Evolutionary conservation across 2,329 filamentous ascomycete species (phyloP).

Genomic region (Penicillium decumbens): DNA sequence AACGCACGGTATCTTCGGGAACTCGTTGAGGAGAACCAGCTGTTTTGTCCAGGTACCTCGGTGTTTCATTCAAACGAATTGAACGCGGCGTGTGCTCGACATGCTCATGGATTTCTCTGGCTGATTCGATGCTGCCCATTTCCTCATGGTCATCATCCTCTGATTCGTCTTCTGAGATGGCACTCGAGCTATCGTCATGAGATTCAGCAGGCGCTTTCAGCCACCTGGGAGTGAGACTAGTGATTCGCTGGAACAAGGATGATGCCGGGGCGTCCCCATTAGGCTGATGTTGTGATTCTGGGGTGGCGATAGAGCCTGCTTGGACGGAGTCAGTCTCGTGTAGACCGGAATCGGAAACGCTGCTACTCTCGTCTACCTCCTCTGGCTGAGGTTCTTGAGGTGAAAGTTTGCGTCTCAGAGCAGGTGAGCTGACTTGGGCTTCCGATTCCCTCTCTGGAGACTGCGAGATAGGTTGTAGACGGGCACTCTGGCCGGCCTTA

Average conservation of each 20-base stretch:
- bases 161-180: constrained; percentile 14
- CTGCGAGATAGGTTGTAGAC: constrained; percentile 23
- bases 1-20: constrained; percentile 1
- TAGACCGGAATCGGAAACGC: no score
- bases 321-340: constrained; percentile 11
- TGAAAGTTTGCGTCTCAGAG: background rate
- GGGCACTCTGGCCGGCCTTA: constrained; percentile 18
- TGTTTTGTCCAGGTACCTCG: constrained; percentile 10
- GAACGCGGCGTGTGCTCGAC: constrained; percentile 16
- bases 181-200: constrained; percentile 17
- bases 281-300: constrained; percentile 15
- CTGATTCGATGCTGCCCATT: constrained; percentile 11
- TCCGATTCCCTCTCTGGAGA: constrained; percentile 24
- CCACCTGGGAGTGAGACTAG: constrained; percentile 34
- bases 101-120: constrained; percentile 10
- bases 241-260: constrained; percentile 38
- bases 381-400: constrained; percentile 1
- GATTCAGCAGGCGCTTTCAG: constrained; percentile 29
- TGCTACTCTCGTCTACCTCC: constrained; percentile 9
- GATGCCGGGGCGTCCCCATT: constrained; percentile 24
- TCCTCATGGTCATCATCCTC: constrained; percentile 19
- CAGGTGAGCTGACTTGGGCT: constrained; percentile 13
- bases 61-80: constrained; percentile 11
- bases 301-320: constrained; percentile 21
- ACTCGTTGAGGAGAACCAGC: constrained; percentile 1